Evolutionary conservation across 352 stramenopile species (phyloP).

Genomic region (Pythium aquatile): DNA sequence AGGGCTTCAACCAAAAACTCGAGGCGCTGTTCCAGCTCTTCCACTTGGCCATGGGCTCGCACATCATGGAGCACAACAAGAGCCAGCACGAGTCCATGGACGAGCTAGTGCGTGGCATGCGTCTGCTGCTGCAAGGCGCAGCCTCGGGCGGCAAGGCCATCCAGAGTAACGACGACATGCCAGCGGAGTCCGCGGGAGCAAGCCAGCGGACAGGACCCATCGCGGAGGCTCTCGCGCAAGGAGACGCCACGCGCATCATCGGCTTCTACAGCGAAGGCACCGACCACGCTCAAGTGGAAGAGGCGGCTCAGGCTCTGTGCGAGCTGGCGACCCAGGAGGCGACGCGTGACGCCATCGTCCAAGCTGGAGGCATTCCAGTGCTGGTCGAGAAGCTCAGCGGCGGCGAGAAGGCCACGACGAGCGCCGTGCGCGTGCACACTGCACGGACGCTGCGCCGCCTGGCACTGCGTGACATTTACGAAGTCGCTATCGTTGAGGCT

Average conservation of each 20-base stretch:
- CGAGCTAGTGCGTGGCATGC: constrained; percentile 16
- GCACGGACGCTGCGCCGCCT: constrained; percentile 9
- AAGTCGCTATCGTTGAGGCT: constrained; percentile 11
- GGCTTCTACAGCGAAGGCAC: not conserved
- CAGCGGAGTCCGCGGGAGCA: too few relatives aligned
- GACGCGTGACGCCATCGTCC: not conserved
- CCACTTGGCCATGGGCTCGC: constrained; percentile 20
- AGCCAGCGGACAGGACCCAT: too few relatives aligned
- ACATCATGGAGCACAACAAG: constrained; percentile 18
- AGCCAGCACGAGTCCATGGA: constrained; percentile 13
- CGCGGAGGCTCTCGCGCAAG: not conserved
- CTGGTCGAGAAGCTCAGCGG: not conserved
- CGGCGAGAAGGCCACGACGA: not conserved
- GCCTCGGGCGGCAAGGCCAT: not conserved
- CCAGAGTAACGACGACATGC: constrained; percentile 9
- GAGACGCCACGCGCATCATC: not conserved
- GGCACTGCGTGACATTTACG: constrained; percentile 7
- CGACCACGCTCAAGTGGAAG: constrained; percentile 1
- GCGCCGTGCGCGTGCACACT: not conserved
- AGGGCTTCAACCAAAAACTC: constrained; percentile 15
- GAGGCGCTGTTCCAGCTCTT: constrained; percentile 20
- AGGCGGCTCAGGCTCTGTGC: constrained; percentile 7
- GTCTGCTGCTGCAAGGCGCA: constrained; percentile 4
- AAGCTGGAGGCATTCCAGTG: not conserved
- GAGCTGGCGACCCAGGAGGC: constrained; percentile 8